Conservation (phyloP, 768 basidiomycete genomes). For the Boletus edulis region DNA sequence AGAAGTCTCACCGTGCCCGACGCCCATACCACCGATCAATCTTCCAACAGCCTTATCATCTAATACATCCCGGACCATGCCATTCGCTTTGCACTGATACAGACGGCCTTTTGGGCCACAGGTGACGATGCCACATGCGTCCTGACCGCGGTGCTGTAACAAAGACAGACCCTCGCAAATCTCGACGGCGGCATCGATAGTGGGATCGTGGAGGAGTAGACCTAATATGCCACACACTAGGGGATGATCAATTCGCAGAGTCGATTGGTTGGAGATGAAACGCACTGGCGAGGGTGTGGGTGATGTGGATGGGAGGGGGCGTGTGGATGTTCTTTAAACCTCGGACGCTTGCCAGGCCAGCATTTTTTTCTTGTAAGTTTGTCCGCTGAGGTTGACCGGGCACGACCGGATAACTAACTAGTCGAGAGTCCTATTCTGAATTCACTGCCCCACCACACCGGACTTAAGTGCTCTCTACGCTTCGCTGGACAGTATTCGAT, state of each 20-base stretch:
- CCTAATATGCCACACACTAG: slow-evolving; percentile 93
- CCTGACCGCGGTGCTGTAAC: slow-evolving; percentile 95
- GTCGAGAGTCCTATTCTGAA: too few species aligned
- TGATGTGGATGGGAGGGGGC: background rate
- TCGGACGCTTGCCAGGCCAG: background rate
- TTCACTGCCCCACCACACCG: too few species aligned
- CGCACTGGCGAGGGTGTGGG: slow-evolving; percentile 27
- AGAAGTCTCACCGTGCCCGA: slow-evolving; percentile 80
- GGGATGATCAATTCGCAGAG: slow-evolving; percentile 5
- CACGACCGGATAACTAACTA: background rate
- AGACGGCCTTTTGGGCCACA: slow-evolving; percentile 94
- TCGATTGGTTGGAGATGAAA: background rate
- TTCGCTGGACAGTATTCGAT: background rate
- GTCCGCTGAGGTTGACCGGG: background rate
- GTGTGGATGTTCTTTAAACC: slow-evolving; percentile 11
- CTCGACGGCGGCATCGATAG: slow-evolving; percentile 74
- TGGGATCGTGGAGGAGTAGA: slow-evolving; percentile 76
- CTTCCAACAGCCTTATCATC: slow-evolving; percentile 74
- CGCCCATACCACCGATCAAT: slow-evolving; percentile 92
- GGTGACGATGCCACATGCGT: slow-evolving; percentile 96
- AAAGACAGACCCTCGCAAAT: slow-evolving; percentile 95
- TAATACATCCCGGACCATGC: slow-evolving; percentile 98
- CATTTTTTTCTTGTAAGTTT: slow-evolving; percentile 12
- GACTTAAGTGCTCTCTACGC: background rate
- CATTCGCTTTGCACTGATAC: slow-evolving; percentile 98